phyloP scores from a whole-genome alignment of 441 rosid species.

The Erysimum pusillum region DNA sequence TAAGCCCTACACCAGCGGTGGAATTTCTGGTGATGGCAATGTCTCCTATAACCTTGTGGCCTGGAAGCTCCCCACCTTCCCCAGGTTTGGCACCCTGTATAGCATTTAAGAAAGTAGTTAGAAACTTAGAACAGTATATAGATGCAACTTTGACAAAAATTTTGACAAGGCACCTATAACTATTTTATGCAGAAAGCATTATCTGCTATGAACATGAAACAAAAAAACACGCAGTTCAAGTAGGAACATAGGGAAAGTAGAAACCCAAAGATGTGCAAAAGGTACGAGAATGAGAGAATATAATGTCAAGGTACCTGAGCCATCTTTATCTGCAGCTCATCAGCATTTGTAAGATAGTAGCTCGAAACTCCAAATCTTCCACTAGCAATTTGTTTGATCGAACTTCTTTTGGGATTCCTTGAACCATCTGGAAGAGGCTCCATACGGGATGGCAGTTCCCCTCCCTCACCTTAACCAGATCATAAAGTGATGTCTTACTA shows the following conservation, averaged over 20 bases:
- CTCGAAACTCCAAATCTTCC: conserved; percentile 99
- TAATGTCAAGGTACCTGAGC: conserved; percentile 81
- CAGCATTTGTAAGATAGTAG: conserved; percentile 97
- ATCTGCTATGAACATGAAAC: no score
- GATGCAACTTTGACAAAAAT: no score
- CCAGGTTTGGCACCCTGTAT: conserved; percentile 99
- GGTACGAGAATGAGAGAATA: conserved; percentile 4
- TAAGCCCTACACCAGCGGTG: conserved; percentile 99
- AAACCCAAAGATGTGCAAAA: conserved; percentile 7
- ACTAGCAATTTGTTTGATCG: conserved; percentile 99
- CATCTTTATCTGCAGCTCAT: conserved; percentile 99
- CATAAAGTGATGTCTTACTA: conserved; percentile 23
- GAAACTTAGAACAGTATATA: conserved; percentile 38
- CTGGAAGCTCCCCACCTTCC: conserved; percentile 99
- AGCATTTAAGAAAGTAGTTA: conserved; percentile 56
- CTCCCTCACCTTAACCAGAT: conserved; percentile 90
- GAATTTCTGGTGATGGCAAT: conserved; percentile 98
- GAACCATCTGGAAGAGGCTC: conserved; percentile 95
- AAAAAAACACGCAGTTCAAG: background rate
- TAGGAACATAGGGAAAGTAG: background rate
- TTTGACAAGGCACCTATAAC: no score
- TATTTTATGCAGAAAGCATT: no score
- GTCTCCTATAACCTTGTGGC: conserved; percentile 99
- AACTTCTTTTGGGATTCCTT: conserved; percentile 94
- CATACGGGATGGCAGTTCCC: conserved; percentile 99